These are phyloP conservation scores for Botrytis porri DNA, from an alignment of 2,329 filamentous ascomycete species.

Conservation along the genomic window DNA sequence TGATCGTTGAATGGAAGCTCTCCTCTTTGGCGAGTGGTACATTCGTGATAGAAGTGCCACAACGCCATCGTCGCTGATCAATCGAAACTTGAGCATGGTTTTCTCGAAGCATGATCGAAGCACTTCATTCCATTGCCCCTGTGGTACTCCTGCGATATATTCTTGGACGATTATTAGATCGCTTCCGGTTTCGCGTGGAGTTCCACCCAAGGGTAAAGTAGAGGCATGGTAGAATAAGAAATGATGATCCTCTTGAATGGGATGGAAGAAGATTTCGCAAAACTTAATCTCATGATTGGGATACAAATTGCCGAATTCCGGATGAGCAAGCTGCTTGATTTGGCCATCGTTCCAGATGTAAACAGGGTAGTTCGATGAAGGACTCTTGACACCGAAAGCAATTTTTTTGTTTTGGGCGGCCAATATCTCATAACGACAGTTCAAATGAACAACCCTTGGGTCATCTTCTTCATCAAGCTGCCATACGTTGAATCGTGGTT, in stretches of 20 bases:
- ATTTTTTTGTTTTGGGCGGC: background rate
- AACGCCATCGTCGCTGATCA: background rate
- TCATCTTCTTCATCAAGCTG: slow-evolving; percentile 8
- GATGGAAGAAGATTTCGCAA: slow-evolving; percentile 4
- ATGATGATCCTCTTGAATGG: background rate
- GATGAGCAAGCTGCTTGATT: background rate
- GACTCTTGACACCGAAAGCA: background rate
- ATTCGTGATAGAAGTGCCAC: background rate
- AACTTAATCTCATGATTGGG: background rate
- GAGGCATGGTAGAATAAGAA: slow-evolving; percentile 12
- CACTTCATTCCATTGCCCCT: background rate
- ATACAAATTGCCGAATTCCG: background rate
- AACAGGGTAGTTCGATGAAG: background rate
- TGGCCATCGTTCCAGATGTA: background rate
- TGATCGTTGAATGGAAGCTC: background rate
- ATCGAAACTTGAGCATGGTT: background rate
- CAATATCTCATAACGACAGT: background rate
- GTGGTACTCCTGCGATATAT: background rate
- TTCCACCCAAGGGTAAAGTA: background rate
- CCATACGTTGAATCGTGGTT: slow-evolving; percentile 11
- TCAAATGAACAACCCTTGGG: background rate
- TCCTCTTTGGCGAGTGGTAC: too few species aligned
- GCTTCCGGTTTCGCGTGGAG: background rate
- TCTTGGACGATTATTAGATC: background rate
- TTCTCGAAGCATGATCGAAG: background rate